Evolutionary conservation across 768 basidiomycete species (phyloP).

Genomic region (Plicaturopsis crispa): DNA sequence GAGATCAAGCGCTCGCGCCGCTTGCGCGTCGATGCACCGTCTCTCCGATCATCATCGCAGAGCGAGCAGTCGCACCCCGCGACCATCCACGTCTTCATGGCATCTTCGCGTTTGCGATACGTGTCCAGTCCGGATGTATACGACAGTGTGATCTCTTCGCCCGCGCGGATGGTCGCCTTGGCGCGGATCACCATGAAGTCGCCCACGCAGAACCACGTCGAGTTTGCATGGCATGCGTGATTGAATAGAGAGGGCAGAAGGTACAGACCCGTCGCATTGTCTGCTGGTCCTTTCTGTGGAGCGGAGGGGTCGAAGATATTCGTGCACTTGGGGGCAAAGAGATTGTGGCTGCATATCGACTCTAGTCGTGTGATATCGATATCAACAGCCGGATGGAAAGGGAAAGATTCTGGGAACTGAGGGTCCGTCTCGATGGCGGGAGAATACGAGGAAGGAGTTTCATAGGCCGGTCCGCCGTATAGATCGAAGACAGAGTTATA

Average conservation of each 20-base stretch:
- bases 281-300: background rate
- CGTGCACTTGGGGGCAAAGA: constrained; percentile 7
- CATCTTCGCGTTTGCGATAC: background rate
- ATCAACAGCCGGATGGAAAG: constrained; percentile 3
- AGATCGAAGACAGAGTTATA: constrained; percentile 13
- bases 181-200: constrained; percentile 25
- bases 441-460: constrained; percentile 12
- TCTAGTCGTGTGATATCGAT: constrained; percentile 20
- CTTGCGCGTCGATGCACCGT: background rate
- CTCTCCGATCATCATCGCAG: background rate
- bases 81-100: background rate
- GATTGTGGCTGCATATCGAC: constrained; percentile 15
- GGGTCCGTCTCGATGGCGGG: background rate
- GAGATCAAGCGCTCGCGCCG: background rate
- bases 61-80: background rate
- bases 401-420: constrained; percentile 1
- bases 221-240: constrained; percentile 22
- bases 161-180: constrained; percentile 10
- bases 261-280: constrained; percentile 17
- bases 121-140: background rate
- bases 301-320: background rate
- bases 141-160: constrained; percentile 14
- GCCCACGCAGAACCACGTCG: constrained; percentile 15
- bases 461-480: constrained; percentile 16
- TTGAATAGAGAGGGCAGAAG: constrained; percentile 23